Evolutionary conservation across 768 basidiomycete species (phyloP).

Genomic region (Rhodotorula diobovata): DNA sequence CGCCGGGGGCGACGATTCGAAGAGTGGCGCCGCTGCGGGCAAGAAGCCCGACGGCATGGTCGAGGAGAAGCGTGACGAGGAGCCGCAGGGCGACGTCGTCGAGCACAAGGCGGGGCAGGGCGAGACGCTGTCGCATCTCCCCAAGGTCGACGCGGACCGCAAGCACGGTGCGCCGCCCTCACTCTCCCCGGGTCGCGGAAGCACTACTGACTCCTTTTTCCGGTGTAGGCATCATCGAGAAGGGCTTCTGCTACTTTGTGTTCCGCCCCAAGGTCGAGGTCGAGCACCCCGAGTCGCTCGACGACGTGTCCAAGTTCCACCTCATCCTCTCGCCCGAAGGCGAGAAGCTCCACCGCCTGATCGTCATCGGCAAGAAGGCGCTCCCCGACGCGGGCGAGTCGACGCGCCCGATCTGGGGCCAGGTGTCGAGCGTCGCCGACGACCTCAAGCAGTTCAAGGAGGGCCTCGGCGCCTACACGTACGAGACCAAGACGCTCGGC

Average conservation of each 20-base stretch:
- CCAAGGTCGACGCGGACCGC: slow-evolving; percentile 17
- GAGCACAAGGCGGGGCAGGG: slow-evolving; percentile 1
- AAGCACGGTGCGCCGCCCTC: slow-evolving; percentile 23
- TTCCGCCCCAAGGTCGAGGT: slow-evolving; percentile 56
- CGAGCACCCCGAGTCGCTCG: slow-evolving; percentile 56
- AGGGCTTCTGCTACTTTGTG: slow-evolving; percentile 57
- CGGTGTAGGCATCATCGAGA: slow-evolving; percentile 28
- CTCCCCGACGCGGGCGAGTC: slow-evolving; percentile 53
- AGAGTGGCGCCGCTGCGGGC: not conserved
- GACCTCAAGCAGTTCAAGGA: slow-evolving; percentile 54
- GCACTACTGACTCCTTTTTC: not conserved
- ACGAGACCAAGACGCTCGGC: slow-evolving; percentile 61
- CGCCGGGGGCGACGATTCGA: not conserved
- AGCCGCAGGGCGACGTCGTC: slow-evolving; percentile 2
- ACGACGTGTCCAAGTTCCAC: slow-evolving; percentile 59
- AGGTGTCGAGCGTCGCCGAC: slow-evolving; percentile 55
- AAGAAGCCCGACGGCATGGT: slow-evolving; percentile 5
- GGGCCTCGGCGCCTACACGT: slow-evolving; percentile 55
- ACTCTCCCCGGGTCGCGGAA: not conserved
- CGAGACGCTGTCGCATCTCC: not conserved
- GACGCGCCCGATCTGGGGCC: slow-evolving; percentile 53
- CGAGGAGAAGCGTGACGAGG: slow-evolving; percentile 5
- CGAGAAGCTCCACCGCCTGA: slow-evolving; percentile 54
- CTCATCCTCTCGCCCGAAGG: slow-evolving; percentile 60
- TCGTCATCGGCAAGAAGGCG: slow-evolving; percentile 60